These are phyloP conservation scores for Nyssa sinensis DNA, from an alignment of 148 eudicot species.

Conservation along the genomic window DNA sequence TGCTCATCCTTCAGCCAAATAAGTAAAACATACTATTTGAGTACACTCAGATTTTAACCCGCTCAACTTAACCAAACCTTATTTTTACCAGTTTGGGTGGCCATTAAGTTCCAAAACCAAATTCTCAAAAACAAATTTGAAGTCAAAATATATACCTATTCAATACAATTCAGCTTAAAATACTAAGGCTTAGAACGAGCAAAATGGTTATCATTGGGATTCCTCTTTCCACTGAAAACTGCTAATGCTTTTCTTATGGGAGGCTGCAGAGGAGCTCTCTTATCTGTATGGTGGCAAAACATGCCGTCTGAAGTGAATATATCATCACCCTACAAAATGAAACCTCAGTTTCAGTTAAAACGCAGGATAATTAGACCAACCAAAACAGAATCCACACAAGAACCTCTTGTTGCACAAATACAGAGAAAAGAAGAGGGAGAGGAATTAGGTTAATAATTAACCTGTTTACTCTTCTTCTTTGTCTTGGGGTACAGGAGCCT, in stretches of 20 bases:
- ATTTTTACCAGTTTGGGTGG: background rate
- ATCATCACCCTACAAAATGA: constrained; percentile 54
- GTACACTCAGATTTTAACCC: too few species aligned
- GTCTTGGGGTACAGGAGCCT: constrained; percentile 66
- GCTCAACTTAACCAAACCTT: background rate
- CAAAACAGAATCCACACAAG: background rate
- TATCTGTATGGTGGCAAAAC: constrained; percentile 61
- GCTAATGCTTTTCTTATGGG: constrained; percentile 85
- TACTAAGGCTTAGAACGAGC: constrained; percentile 58
- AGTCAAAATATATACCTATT: background rate
- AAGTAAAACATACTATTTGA: background rate
- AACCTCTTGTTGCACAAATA: background rate
- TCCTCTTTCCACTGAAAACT: constrained; percentile 79
- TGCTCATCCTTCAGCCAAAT: constrained; percentile 1
- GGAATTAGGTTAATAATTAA: constrained; percentile 12
- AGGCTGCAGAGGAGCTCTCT: constrained; percentile 63
- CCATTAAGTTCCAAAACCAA: background rate
- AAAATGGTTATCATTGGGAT: constrained; percentile 89
- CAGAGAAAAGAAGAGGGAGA: background rate
- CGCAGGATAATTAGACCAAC: background rate
- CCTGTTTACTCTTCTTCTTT: constrained; percentile 73
- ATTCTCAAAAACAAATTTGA: background rate
- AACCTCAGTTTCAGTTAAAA: background rate
- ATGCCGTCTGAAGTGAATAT: constrained; percentile 48
- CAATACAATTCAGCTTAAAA: background rate